These are phyloP conservation scores for Nitzschia inconspicua DNA, from an alignment of 108 stramenopile species.

Conservation along the genomic window DNA sequence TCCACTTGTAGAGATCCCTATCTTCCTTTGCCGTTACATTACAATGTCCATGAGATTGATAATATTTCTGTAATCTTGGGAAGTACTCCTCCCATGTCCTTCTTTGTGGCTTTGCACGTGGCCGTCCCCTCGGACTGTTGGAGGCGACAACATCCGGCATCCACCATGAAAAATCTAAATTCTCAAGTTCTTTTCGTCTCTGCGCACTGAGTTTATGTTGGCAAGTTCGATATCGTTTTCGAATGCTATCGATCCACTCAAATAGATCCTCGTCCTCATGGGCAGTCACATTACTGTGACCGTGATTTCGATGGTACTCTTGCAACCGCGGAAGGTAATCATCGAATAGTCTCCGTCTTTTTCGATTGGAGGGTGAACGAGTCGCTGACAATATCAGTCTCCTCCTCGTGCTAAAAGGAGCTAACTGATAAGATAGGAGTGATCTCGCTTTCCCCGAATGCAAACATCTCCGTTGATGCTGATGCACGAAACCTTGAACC, in stretches of 20 bases:
- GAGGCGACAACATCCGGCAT: not conserved
- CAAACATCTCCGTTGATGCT: no score
- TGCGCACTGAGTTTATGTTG: slow-evolving; percentile 7
- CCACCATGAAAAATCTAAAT: no score
- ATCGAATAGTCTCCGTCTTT: slow-evolving; percentile 13
- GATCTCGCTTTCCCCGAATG: no score
- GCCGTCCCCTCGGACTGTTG: not conserved
- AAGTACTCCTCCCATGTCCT: slow-evolving; percentile 20
- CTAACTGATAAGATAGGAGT: no score
- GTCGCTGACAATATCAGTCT: no score
- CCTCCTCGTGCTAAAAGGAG: no score
- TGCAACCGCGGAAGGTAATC: slow-evolving; percentile 22
- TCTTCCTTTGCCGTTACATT: slow-evolving; percentile 20
- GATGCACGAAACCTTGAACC: no score
- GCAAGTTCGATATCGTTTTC: slow-evolving; percentile 30
- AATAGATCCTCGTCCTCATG: slow-evolving; percentile 31
- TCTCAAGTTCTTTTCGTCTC: not conserved
- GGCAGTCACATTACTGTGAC: slow-evolving; percentile 25
- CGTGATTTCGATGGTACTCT: slow-evolving; percentile 22
- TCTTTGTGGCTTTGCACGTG: slow-evolving; percentile 17
- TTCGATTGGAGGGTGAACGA: no score
- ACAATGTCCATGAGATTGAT: slow-evolving; percentile 17
- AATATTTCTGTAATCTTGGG: slow-evolving; percentile 11
- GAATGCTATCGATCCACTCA: slow-evolving; percentile 15
- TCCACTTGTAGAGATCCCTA: slow-evolving; percentile 32